These are phyloP conservation scores for Annulohypoxylon nitens DNA, from an alignment of 495 filamentous ascomycete species.

Conservation along the genomic window DNA sequence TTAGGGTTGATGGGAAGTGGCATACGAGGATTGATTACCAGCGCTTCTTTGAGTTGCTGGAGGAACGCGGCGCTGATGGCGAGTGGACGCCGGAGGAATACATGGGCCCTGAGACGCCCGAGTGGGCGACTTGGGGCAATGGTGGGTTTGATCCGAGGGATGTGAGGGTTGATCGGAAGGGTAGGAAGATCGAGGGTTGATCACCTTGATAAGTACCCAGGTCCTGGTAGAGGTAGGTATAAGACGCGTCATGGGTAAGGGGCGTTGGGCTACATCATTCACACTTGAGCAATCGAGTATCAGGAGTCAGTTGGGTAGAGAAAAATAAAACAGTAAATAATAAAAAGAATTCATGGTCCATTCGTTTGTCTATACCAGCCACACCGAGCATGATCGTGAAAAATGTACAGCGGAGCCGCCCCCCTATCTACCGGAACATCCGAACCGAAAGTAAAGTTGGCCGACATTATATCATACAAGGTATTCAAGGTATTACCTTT, in stretches of 20 bases:
- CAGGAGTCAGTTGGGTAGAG: neutral
- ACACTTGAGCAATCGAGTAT: slow-evolving; percentile 11
- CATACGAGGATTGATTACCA: slow-evolving; percentile 92
- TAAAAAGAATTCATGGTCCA: slow-evolving; percentile 38
- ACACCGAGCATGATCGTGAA: slow-evolving; percentile 33
- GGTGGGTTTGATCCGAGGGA: slow-evolving; percentile 95
- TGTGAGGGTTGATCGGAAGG: slow-evolving; percentile 84
- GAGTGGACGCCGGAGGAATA: slow-evolving; percentile 92
- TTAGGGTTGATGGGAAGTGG: slow-evolving; percentile 81
- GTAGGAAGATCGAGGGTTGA: slow-evolving; percentile 61
- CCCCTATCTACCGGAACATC: slow-evolving; percentile 30
- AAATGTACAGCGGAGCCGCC: slow-evolving; percentile 41
- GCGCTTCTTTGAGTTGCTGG: slow-evolving; percentile 86
- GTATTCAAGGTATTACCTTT: slow-evolving; percentile 21
- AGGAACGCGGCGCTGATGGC: slow-evolving; percentile 71
- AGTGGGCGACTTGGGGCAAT: slow-evolving; percentile 95
- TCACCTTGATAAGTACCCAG: neutral
- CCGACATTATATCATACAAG: slow-evolving; percentile 42
- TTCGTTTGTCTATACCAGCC: slow-evolving; percentile 51
- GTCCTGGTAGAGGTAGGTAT: slow-evolving; percentile 5
- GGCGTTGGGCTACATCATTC: slow-evolving; percentile 12
- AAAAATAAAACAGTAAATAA: neutral
- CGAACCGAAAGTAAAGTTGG: slow-evolving; percentile 22
- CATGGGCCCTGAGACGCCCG: slow-evolving; percentile 81
- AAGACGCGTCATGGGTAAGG: neutral